Evolutionary conservation across 208 protist species (phyloP), one percentile per base, ranked within the genome.

Genomic region (Acanthamoeba triangularis): DNA sequence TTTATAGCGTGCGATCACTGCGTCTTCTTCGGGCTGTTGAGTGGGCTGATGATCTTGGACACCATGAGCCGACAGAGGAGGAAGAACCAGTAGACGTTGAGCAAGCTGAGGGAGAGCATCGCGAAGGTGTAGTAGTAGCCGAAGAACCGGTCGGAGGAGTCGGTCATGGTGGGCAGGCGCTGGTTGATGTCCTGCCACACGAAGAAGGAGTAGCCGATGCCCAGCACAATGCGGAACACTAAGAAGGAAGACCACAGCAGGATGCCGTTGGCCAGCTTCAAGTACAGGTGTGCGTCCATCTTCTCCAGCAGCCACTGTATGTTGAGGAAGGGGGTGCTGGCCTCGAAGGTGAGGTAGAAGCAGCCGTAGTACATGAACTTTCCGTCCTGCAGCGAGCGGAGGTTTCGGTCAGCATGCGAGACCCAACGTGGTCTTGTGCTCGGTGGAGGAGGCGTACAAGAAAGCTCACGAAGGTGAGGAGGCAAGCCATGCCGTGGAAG

Each of bases 71-170:
- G 33, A 78, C 11, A n/a, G 82, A 90, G 47, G 13, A 90, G 47
- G 54, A 3, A 90, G 54, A 90, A 90, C 82, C 82, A 90, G 54
- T 90, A 90, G 41, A 90, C 6, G 82, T 90, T 90, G 52, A 90
- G 54, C 41, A 44, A 14, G 47, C 54, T 56, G 28, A 90, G 49
- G 8, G 54, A 90, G 82, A 25, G 16, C 52, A 67, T 65, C 28
- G 82, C 82, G 14, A 90, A 67, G 35, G 11, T n/a, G 82, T 67
- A 90, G 82, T 65, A 56, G 52, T 67, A 56, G 20, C 13, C 44
- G 49, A 90, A 65, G 49, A 11, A 25, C 6, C 20, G 82, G 30
- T 90, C 54, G 7, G 54, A 90, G 11, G 16, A 30, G 54, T 90
- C 82, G 52, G 25, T 90, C 82, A 67, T 65, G 44, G 35, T 13